Base-by-base conservation (phyloP, 768 basidiomycete species). In the Lactarius pseudohatsudake region DNA sequence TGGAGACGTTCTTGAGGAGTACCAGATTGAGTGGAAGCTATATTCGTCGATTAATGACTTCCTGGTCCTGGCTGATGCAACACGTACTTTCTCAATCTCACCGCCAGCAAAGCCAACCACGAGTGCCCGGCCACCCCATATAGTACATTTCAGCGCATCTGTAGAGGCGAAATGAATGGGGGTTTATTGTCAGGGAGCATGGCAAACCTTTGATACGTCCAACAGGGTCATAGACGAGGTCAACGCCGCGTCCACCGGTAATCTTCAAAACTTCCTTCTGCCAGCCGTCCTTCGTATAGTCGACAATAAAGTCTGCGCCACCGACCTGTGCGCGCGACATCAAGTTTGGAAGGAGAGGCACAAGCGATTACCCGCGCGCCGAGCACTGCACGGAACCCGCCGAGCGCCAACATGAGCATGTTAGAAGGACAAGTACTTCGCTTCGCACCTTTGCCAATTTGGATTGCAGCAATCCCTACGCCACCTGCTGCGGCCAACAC, bases 401-500 rank as follows among this genome's bases (percentile, higher is more conserved):
- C 28, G 6, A 3, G 36, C 32, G 13, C 57, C 41, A 47, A 41
- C 32, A 62, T 18, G n/a, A 22, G n/a, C 20, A 41, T 20, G 32
- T 43, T 36, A 26, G 40, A 54, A 55, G 62, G 38, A 60, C 7
- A 40, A 68, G 62, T n/a, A 30, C 5, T 26, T 53, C 13, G 26
- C 57, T 26, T 69, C 74, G 43, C 40, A 92, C 93, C 88, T 84
- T 97, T 97, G 26, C 94, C 96, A 62, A 98, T 82, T 74, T 98
- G 96, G 20, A 95, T 87, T 8, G 96, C 96, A 7, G 89, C 87
- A 59, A 96, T 87, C 0, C 96, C 96, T 5, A 98, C 95, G 15
- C 95, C 96, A 3, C 96, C 96, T 1, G 96, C 96, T n/a, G 92
- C 92, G 8, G 95, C 96, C 59, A 94, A 93, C 4, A 98, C 88